Evolutionary conservation across 257 asterid genomes (phyloP).

Genomic region (Gynochthodes officinalis): DNA sequence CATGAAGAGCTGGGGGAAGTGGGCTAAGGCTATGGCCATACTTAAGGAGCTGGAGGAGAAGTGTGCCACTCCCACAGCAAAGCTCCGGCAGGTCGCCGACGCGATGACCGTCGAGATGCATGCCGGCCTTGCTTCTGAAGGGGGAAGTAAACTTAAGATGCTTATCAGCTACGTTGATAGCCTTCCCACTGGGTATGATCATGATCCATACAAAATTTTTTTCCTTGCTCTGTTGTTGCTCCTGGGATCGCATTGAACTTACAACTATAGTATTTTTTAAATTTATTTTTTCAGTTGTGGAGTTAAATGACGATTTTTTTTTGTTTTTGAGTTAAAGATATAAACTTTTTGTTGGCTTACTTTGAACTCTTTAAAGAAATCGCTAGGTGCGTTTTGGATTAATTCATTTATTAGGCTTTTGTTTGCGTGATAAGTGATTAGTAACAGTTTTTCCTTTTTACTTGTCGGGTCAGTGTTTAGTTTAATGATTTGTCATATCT

Average conservation of each 20-base stretch:
- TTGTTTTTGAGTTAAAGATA: conserved; percentile 2
- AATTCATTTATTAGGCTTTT: neutral
- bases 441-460: no score
- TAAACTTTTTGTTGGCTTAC: conserved; percentile 16
- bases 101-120: conserved; percentile 91
- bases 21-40: conserved; percentile 61
- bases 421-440: neutral
- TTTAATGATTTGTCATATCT: no score
- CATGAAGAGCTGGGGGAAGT: conserved; percentile 53
- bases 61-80: conserved; percentile 58
- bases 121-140: conserved; percentile 90
- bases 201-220: neutral
- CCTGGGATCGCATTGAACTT: neutral
- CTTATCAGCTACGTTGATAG: conserved; percentile 76
- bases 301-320: neutral
- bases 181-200: conserved; percentile 76
- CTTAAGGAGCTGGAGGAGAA: conserved; percentile 68
- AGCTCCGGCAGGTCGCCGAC: conserved; percentile 80
- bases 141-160: conserved; percentile 90
- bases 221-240: neutral
- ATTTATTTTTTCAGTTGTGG: neutral
- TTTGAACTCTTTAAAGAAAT: neutral
- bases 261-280: neutral
- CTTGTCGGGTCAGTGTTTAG: no score
- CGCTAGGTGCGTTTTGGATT: neutral